Evolutionary conservation across 805 yeast species (phyloP), one percentile per base, ranked within the genome.

Genomic region (Grigorovia jiainica): DNA sequence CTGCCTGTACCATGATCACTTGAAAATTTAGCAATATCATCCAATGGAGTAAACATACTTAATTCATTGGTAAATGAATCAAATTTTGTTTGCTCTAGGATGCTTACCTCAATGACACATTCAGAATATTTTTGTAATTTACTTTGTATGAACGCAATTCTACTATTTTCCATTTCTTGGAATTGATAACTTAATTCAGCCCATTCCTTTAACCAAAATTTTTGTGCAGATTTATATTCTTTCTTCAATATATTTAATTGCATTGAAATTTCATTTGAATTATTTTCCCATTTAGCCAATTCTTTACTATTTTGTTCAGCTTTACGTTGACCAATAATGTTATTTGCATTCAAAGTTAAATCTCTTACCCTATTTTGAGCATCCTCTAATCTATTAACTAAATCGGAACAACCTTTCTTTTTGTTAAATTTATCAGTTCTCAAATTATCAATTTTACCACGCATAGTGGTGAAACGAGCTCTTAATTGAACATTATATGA

Each of bases 121-220:
- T 54, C 51, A 3, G 55, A 45, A 41, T 48, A 60, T 24, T 51
- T 54, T 40, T 60, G 61, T 35, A 58, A 21, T 40, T 54, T 55
- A 5, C 49, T 41, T 38, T 58, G 56, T n/a, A 60, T 36, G 18
- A 55, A 52, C 20, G 53, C 47, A 31, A 61, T 57, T 38, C 65
- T 51, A 2, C 52, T 43, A 7, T 39, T 42, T 33, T 61, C 65
- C 51, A 60, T 50, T 25, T 54, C 57, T 45, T 61, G 64, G 20
- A 61, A 44, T 27, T 53, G 57, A 3, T 43, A 38, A 4, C 58
- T 47, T 2, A 57, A 35, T 13, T 37, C 46, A 7, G 53, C 51
- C 66, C 66, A 62, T 41, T 60, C 65, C 18, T 47, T 43, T 34
- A 58, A 47, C 62, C 65, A 62, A 40, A 47, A 56, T 27, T 50